Percentiles rank a stretch among this genome's conserved stretches.
Evolutionary conservation across 805 yeast species (phyloP).

Genomic region (Candida broadrunensis): DNA sequence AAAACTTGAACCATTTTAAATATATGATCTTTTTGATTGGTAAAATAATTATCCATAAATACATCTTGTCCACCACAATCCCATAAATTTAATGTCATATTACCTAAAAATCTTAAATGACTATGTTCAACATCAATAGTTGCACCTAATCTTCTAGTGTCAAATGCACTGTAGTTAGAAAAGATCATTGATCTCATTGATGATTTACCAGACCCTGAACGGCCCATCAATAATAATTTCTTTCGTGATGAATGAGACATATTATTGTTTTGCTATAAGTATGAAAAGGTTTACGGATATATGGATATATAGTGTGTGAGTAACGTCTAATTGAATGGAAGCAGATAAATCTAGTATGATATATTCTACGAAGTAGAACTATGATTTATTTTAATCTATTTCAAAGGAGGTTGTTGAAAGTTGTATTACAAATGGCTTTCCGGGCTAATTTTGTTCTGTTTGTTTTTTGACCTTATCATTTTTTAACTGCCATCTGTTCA

Average conservation of each 20-base stretch:
- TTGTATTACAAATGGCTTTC: too few species aligned
- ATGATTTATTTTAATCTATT: too few species aligned
- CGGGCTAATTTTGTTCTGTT: too few species aligned
- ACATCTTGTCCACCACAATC: slow-evolving; percentile 99
- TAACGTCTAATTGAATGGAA: too few species aligned
- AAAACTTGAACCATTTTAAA: slow-evolving; percentile 94
- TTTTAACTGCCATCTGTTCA: too few species aligned
- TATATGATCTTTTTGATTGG: slow-evolving; percentile 85
- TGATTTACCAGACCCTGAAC: slow-evolving; percentile 96
- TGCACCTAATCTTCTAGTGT: slow-evolving; percentile 92
- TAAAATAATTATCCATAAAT: slow-evolving; percentile 90
- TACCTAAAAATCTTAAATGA: slow-evolving; percentile 85
- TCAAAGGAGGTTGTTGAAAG: too few species aligned
- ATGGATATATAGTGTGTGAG: too few species aligned
- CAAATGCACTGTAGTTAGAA: slow-evolving; percentile 94
- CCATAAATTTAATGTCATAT: slow-evolving; percentile 94
- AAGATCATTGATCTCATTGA: slow-evolving; percentile 97
- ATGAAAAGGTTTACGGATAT: not conserved
- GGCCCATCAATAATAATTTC: slow-evolving; percentile 62
- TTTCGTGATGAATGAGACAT: slow-evolving; percentile 35
- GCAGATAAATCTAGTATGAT: too few species aligned
- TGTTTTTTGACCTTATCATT: too few species aligned
- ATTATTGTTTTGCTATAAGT: not conserved
- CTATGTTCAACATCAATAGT: slow-evolving; percentile 99
- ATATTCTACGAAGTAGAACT: too few species aligned